Evolutionary conservation across 73 alveolate species (phyloP), one percentile per base, ranked within the genome.

Genomic region (Diophrys sp.): DNA sequence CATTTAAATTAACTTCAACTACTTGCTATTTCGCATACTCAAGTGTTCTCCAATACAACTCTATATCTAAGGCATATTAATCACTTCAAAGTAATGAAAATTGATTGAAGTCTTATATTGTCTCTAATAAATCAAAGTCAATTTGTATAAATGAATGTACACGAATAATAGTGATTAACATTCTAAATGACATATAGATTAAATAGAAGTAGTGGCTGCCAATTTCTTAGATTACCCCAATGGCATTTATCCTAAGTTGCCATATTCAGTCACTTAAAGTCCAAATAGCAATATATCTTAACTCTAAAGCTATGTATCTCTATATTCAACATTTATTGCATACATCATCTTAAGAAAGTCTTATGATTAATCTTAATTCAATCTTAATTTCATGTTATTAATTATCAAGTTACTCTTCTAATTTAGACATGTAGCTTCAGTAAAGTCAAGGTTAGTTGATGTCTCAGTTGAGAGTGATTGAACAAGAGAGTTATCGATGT

Each of bases 101-200:
- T 31, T 70, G 70, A 11, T 75, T 33, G 44, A 56, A 55, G 29
- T 70, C 68, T 33, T 70, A 72, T 11, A 83, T 73, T 26, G 31
- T 53, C 25, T 83, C 91, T 8, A 83, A 70, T 14, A 32, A 70
- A 31, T 76, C 70, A 56, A 54, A 31, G 54, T 71, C 86, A 18
- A 83, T 70, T 32, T 69, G 74, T 62, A 76, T 30, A 70, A 88
- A 85, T 26, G 79, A 23, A 1, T 84, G 88, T 24, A 79, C 81
- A 56, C 86, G 55, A 44, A 85, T 32, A n/a, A 78, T 85, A 27
- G 85, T 74, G 14, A 85, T 73, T 1, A 69, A 78, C 91, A 83
- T 83, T 28, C 91, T 87, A 34, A 62, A 31, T 23, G 82, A 71
- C 32, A 67, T 81, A n/a, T 69, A 29, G 0, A 72, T 70, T n/a